Base-by-base conservation (phyloP, 2,329 filamentous ascomycete species). In the Endothia cerciana region DNA sequence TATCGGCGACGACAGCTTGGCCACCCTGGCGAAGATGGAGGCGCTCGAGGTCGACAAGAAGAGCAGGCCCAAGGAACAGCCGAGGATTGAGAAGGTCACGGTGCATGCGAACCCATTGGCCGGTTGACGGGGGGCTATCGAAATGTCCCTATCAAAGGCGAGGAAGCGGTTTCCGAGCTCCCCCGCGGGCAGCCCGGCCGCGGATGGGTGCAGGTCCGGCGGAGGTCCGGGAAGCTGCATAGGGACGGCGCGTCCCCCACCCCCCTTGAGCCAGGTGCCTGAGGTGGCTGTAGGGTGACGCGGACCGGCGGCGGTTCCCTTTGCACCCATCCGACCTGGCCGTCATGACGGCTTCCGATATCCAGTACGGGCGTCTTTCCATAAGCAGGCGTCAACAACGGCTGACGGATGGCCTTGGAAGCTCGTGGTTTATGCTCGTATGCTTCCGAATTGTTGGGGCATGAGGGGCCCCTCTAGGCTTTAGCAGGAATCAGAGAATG, bases 101-200 rank as follows among this genome's bases (percentile, higher is more conserved):
- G 84, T 94, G 2, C 92, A 94, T 77, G 91, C 92, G 22, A 95
- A 95, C 72, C 92, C 92, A 0, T 74, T 94, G 69, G 91, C 92
- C 4, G 85, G 77, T 28, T 88, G 78, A 84, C 53, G 25, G 13
- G 33, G n/a, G 5, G 2, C 22, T 25, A 40, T 45, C 8, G 22
- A 13, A 8, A 7, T 10, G 13, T 19, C 38, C 17, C 22, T 15
- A 22, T 8, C 3, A 38, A n/a, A 33, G 8, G 53, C 10, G 10
- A 47, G 3, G 11, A 25, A 47, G 10, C 22, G 8, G 11, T 22
- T 10, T n/a, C 22, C 45, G 22, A 11, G n/a, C n/a, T n/a, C 6
- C 22, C 25, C 25, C 7, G 47, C 47, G 5, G 22, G 45, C 45
- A 49, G 45, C 19, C 22, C 45, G 6, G 22, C 45, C 10, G 22